Conservation (phyloP, 1,284 basidiomycete species). For the Tetrapyrgos nigripes region DNA sequence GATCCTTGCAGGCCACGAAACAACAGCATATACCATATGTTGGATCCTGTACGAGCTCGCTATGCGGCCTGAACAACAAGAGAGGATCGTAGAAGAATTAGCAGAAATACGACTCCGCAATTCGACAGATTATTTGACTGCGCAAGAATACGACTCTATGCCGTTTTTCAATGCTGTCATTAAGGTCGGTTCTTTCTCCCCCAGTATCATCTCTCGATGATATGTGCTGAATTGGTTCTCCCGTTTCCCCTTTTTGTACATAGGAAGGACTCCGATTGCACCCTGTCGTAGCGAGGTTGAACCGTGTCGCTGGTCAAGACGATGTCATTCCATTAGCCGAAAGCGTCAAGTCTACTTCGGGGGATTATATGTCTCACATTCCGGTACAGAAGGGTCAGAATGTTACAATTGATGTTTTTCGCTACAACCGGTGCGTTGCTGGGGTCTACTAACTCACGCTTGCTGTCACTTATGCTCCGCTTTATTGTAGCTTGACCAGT, state of each 20-base stretch:
- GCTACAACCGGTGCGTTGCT: conserved; percentile 11
- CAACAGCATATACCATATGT: conserved; percentile 27
- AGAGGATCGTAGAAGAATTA: conserved; percentile 27
- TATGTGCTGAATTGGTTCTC: neutral
- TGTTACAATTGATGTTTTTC: conserved; percentile 1
- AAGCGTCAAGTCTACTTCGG: conserved; percentile 6
- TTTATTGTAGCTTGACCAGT: neutral
- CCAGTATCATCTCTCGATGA: neutral
- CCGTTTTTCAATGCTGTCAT: conserved; percentile 22
- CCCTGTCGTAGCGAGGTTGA: conserved; percentile 1
- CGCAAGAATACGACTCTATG: conserved; percentile 36
- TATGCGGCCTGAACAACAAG: conserved; percentile 29
- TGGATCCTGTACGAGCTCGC: conserved; percentile 35
- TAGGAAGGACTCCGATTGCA: conserved; percentile 13
- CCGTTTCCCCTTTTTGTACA: neutral
- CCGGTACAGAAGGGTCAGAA: conserved; percentile 9
- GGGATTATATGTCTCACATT: conserved; percentile 6
- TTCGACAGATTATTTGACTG: conserved; percentile 23
- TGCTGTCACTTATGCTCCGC: neutral
- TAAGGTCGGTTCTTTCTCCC: conserved; percentile 17
- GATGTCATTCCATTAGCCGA: conserved; percentile 10
- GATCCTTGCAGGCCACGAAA: conserved; percentile 27
- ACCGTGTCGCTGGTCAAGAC: conserved; percentile 6
- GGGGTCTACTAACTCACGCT: neutral
- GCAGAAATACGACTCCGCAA: conserved; percentile 3